A percentile compares a stretch with the other conserved stretches of the same genome.
These are phyloP conservation scores for Rhodotorula sp. DNA, from an alignment of 1,284 basidiomycete species.

Conservation along the genomic window DNA sequence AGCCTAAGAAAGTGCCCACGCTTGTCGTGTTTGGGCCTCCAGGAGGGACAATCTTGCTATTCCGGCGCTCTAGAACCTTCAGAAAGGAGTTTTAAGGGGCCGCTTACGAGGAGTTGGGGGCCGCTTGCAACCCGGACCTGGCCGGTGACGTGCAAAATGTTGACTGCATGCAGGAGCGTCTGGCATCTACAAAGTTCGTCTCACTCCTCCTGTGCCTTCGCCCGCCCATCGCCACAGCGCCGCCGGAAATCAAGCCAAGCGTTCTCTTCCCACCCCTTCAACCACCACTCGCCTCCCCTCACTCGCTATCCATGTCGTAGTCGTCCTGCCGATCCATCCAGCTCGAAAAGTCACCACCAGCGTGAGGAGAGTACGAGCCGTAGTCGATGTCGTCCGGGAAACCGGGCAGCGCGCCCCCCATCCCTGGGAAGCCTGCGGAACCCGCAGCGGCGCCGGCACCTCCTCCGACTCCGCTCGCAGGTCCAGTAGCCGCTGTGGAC, in stretches of 20 bases:
- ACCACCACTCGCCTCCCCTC: not conserved
- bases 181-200: no score
- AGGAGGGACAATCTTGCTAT: no score
- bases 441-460: not conserved
- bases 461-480: not conserved
- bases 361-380: not conserved
- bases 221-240: no score
- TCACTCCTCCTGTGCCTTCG: no score
- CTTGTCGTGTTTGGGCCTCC: no score
- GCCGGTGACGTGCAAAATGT: no score
- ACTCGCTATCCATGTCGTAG: slow-evolving; percentile 17
- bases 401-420: not conserved
- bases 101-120: no score
- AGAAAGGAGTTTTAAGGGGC: no score
- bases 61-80: no score
- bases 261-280: not conserved
- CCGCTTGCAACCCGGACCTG: no score
- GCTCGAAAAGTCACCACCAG: not conserved
- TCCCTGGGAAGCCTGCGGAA: not conserved
- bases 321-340: not conserved
- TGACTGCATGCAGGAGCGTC: no score
- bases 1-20: no score
- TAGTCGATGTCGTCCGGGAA: slow-evolving; percentile 28
- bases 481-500: not conserved
- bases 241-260: not conserved